These are phyloP conservation scores for Lentinula raphanica DNA, from an alignment of 768 basidiomycete species.

Conservation along the genomic window DNA sequence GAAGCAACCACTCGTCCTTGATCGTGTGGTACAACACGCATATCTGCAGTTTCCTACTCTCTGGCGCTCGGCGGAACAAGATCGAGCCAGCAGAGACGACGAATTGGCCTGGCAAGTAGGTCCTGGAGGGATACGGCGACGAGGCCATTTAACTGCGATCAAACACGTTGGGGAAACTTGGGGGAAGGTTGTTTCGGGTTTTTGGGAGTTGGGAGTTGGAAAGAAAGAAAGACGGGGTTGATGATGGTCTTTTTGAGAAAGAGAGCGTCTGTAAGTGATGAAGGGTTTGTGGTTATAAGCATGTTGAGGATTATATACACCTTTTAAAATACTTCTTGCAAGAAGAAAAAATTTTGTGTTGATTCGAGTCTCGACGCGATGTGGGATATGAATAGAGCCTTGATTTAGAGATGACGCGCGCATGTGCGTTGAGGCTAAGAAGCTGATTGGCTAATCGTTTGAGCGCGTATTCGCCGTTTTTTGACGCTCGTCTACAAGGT, in stretches of 20 bases:
- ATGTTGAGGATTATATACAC: conserved; percentile 2
- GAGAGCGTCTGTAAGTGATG: neutral
- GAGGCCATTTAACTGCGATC: conserved; percentile 2
- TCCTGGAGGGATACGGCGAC: conserved; percentile 8
- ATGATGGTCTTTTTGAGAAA: too few species aligned
- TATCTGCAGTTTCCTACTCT: conserved; percentile 23
- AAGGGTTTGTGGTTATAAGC: neutral
- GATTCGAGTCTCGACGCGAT: neutral
- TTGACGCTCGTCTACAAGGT: neutral
- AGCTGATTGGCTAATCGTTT: neutral
- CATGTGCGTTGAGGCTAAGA: neutral
- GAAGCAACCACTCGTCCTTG: conserved; percentile 35
- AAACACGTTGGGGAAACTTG: too few species aligned
- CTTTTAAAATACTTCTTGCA: neutral
- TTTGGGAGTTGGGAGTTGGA: too few species aligned
- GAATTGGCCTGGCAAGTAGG: conserved; percentile 27
- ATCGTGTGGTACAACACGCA: conserved; percentile 32
- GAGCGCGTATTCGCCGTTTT: neutral
- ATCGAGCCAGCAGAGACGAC: conserved; percentile 38
- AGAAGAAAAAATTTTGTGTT: neutral
- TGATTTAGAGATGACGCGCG: neutral
- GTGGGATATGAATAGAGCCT: neutral
- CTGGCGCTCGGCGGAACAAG: conserved; percentile 26
- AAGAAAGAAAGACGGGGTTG: too few species aligned
- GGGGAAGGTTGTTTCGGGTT: too few species aligned